These are phyloP conservation scores for Pythium myriotylum DNA, from an alignment of 352 stramenopile genomes.

Conservation along the genomic window DNA sequence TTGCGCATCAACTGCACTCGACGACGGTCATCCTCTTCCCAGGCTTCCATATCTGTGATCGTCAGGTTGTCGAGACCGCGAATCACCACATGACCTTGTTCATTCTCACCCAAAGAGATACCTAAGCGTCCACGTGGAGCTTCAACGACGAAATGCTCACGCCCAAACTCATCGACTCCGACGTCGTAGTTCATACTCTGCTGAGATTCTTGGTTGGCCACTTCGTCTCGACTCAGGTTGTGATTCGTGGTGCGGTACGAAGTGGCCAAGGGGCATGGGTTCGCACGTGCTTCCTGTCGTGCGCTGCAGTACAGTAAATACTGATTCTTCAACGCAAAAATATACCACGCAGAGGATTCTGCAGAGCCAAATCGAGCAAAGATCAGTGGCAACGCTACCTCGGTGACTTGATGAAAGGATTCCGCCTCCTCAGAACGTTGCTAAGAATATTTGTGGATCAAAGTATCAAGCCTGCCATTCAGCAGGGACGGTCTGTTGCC, in stretches of 20 bases:
- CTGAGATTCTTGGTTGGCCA: not conserved
- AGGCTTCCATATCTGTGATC: slow-evolving; percentile 27
- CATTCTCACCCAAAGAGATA: slow-evolving; percentile 54
- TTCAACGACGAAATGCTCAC: slow-evolving; percentile 50
- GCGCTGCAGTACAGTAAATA: too few relatives aligned
- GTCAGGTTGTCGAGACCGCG: slow-evolving; percentile 36
- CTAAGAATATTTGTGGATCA: too few relatives aligned
- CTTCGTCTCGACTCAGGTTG: slow-evolving; percentile 4
- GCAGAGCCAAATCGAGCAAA: too few relatives aligned
- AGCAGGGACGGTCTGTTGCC: too few relatives aligned
- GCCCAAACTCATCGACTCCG: slow-evolving; percentile 49
- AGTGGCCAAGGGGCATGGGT: not conserved
- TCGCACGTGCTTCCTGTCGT: too few relatives aligned
- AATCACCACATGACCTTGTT: slow-evolving; percentile 49
- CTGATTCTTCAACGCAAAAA: not conserved
- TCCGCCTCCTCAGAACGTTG: too few relatives aligned
- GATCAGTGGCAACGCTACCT: too few relatives aligned
- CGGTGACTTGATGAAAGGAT: too few relatives aligned
- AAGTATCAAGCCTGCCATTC: too few relatives aligned
- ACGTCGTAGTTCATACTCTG: slow-evolving; percentile 27
- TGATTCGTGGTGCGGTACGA: not conserved
- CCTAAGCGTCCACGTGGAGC: slow-evolving; percentile 52
- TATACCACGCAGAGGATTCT: too few relatives aligned
- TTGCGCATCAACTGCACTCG: slow-evolving; percentile 38
- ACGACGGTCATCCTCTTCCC: slow-evolving; percentile 37